Evolutionary conservation across 169 alveolate genomes (phyloP).

Genomic region (Theileria sp.): DNA sequence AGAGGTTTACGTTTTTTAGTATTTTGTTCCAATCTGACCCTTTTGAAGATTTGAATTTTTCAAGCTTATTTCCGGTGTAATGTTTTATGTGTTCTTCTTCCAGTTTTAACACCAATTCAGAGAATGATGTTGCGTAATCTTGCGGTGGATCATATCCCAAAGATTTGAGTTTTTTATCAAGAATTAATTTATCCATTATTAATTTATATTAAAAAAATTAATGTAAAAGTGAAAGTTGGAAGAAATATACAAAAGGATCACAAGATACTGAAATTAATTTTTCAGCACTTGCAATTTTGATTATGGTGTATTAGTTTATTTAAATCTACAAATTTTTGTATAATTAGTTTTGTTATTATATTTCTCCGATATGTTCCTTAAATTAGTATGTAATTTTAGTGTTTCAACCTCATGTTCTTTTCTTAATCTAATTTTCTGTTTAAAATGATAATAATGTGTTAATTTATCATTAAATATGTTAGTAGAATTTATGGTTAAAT

Average conservation of each 20-base stretch:
- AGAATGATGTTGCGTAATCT: slow-evolving; percentile 1
- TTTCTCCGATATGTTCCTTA: not conserved
- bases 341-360: not conserved
- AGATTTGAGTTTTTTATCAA: slow-evolving; percentile 10
- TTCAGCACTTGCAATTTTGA: not conserved
- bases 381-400: not conserved
- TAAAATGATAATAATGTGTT: not conserved
- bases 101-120: slow-evolving; percentile 31
- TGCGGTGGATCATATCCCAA: slow-evolving; percentile 28
- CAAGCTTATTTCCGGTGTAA: slow-evolving; percentile 19
- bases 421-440: not conserved
- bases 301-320: slow-evolving; percentile 1
- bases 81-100: slow-evolving; percentile 41
- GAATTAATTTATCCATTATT: not conserved
- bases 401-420: not conserved
- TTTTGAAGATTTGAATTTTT: not conserved
- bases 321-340: not conserved
- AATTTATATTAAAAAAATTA: not conserved
- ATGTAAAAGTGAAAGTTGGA: not conserved
- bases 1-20: slow-evolving; percentile 16
- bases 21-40: slow-evolving; percentile 9
- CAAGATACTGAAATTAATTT: not conserved
- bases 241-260: not conserved
- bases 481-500: not conserved
- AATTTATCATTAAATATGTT: not conserved